Base-by-base conservation (phyloP, 805 yeast species). In the Middelhovenomyces tepae region DNA sequence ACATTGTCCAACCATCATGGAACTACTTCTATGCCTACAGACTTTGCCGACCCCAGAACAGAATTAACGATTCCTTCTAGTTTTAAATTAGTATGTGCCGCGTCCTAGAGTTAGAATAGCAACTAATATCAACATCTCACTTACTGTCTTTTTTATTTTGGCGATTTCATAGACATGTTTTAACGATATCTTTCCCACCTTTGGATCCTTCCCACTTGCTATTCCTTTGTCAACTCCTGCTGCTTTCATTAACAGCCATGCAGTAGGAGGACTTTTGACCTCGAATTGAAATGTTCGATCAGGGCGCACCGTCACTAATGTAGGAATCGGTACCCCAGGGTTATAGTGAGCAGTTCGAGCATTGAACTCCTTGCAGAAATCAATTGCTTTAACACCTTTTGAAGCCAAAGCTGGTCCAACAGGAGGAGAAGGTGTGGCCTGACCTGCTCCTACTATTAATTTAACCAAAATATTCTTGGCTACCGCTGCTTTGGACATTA, bases 351-450 rank as follows among this genome's bases (percentile, higher is more conserved):
- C 94, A 8, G 97, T 86, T 57, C 95, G 77, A 16, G 98, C 98
- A 56, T 91, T 91, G 67, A 91, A 91, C 56, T 87, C 96, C 58
- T 87, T 87, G 62, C 95, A 86, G 51, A 87, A 87, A 58, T 87
- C 97, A 49, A 87, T 87, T 40, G 96, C 95, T 54, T 87, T 87
- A 24, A 87, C 91, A 66, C 97, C 97, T 56, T 86, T 86, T 36
- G 96, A 87, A 46, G 96, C 97, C 31, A 87, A 65, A 0, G 97
- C 98, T 28, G 98, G 98, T 45, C 98, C 98, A 18, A 91, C 97
- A 5, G 98, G 98, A 18, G 98, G 98, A 2, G 95, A 79, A 26
- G 98, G 97, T 2, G 96, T 91, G 0, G 98, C 98, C 56, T 86
- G 83, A 3, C 97, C 97, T 4, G 98, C 97, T 6, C 89, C 95